phyloP scores from a whole-genome alignment of 2,329 filamentous ascomycete genomes.

The Orbilia oligospora region DNA sequence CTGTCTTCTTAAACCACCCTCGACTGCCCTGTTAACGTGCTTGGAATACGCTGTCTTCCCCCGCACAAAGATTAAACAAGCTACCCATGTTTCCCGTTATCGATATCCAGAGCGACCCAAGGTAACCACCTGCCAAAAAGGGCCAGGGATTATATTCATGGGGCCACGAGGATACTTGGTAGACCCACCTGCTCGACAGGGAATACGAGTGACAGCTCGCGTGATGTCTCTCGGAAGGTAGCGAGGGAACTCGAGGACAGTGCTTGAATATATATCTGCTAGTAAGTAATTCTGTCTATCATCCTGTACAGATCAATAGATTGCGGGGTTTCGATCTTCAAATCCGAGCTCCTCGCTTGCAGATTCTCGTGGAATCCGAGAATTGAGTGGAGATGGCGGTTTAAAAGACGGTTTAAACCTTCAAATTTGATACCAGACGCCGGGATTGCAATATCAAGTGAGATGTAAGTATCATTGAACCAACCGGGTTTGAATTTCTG shows the following conservation, averaged over 20 bases:
- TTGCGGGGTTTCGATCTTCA: constrained; percentile 6
- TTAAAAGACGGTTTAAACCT: constrained; percentile 24
- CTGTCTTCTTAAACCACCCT: constrained; percentile 20
- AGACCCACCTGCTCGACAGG: constrained; percentile 39
- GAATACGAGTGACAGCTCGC: constrained; percentile 34
- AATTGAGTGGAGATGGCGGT: background rate
- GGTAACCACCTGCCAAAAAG: constrained; percentile 41
- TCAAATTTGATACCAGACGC: background rate
- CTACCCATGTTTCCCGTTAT: constrained; percentile 42
- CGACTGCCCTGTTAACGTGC: background rate
- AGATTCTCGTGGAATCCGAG: background rate
- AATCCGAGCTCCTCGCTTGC: constrained; percentile 13
- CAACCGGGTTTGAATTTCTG: background rate
- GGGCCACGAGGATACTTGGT: constrained; percentile 42
- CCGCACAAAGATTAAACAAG: constrained; percentile 4
- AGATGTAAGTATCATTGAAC: background rate
- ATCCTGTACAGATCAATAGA: background rate
- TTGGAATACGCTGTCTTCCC: background rate
- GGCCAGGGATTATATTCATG: constrained; percentile 8
- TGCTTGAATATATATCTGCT: background rate
- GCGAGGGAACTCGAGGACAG: constrained; percentile 22
- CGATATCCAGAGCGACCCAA: constrained; percentile 23
- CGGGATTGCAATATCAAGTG: constrained; percentile 5
- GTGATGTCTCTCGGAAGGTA: constrained; percentile 42
- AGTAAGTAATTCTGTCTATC: background rate